Base-by-base conservation (phyloP, 2,329 filamentous ascomycete species). In the Xylaria polymorpha region DNA sequence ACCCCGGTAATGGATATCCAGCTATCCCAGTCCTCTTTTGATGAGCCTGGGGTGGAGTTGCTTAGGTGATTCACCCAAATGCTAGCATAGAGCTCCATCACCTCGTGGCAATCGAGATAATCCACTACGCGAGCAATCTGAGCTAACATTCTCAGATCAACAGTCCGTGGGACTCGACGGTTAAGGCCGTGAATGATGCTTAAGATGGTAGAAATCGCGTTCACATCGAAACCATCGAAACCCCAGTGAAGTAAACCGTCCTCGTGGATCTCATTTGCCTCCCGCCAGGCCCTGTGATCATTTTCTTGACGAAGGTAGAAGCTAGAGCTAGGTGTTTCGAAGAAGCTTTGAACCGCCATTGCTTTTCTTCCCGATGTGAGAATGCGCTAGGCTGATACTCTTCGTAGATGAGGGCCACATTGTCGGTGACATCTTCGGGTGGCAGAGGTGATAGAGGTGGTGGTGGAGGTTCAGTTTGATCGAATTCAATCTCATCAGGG, bases 311-410 rank as follows among this genome's bases (percentile, higher is more conserved):
- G n/a, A 53, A 58, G 8, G 50, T 58, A 15, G 66, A 68, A 6
- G 66, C 66, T 4, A 68, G 43, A 14, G 66, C 15, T 9, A 68
- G 56, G 51, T 68, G 66, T 62, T 68, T 68, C 20, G 66, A 68
- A 8, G 66, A 68, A 37, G 62, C 62, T 12, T 50, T 69, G 53
- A 69, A 69, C 5, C 9, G 67, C 59, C 64, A 64, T 69, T 64
- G 25, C 32, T 51, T 50, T 15, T 39, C 56, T 15, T 39, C 43
- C 8, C 0, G 14, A 1, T 41, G 12, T 14, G n/a, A n/a, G 12
- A 56, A 14, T 41, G 18, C 35, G 3, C 18, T 20, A n/a, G 62
- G 37, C 18, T 48, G 43, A 10, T 29, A 7, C 15, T 50, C 50
- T 48, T 58, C 61, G 20, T 39, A 5, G 10, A 25, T n/a, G 53